Evolutionary conservation across 257 asterid species (phyloP), one percentile per base, ranked within the genome.

Genomic region (Solanum peruvianum): DNA sequence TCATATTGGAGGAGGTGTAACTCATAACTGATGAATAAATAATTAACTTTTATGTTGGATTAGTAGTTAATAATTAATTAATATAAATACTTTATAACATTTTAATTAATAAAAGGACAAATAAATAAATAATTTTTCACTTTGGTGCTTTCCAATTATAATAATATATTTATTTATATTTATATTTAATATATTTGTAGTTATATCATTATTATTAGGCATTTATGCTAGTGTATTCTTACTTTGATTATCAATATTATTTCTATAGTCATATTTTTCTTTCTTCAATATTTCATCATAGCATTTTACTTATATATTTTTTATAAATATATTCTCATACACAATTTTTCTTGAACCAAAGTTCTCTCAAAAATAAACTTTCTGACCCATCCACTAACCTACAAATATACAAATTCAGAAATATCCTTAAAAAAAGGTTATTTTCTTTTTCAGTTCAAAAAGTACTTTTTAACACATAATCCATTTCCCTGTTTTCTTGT

Each of bases 291-390:
- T 23, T 62, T 62, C 70, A 62, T n/a, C 15, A 9, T 9, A 27
- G 20, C 11, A 25, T 66, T 66, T 66, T 25, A 25, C 20, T 66
- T 4, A 14, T 25, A 64, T 5, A 62, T n/a, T 12, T 27, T 66
- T 66, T 0, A 6, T 20, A 27, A 27, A 14, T 37, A 66, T 25
- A 66, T 25, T 0, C 10, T 66, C 37, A 0, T 12, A 27, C 20
- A 66, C 21, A 27, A 13, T 13, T 66, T 27, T 66, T 62, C 3
- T 62, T 60, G 6, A 60, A 4, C 21, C 5, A 14, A 12, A 12
- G 20, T 4, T 66, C 2, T 66, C 16, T 66, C 0, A 5, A 27
- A 27, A 27, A 0, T 0, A 66, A 27, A 13, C 0, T 66, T 27
- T 66, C 20, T 27, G 27, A 3, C 21, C 4, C 3, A 12, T 9